phyloP scores from a whole-genome alignment of 169 alveolate genomes.

The Eimeria falciformis region DNA sequence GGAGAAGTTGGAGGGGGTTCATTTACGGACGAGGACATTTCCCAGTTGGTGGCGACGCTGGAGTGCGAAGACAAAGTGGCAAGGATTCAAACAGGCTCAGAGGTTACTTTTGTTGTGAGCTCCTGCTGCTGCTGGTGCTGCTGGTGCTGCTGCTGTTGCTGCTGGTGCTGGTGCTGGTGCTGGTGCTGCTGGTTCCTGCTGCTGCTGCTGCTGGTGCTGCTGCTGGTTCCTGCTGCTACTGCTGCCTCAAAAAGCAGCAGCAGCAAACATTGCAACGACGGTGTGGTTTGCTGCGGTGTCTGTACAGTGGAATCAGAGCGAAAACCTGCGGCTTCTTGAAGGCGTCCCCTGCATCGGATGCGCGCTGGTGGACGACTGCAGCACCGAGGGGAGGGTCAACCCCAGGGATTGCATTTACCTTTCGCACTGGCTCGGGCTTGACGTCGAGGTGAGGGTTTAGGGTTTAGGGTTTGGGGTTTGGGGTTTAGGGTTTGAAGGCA shows the following conservation, averaged over 20 bases:
- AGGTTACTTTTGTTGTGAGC: conserved; percentile 47
- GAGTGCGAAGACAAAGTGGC: conserved; percentile 76
- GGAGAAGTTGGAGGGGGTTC: conserved; percentile 70
- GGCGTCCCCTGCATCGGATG: conserved; percentile 68
- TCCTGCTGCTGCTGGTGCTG: neutral
- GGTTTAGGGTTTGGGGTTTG: neutral
- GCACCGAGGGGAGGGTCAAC: conserved; percentile 59
- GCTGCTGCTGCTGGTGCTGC: neutral
- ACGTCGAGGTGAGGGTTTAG: conserved; percentile 65
- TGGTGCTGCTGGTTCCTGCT: neutral
- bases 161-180: conserved; percentile 7
- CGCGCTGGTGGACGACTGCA: conserved; percentile 63
- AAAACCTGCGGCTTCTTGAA: conserved; percentile 61
- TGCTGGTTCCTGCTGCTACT: neutral
- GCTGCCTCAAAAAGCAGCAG: neutral
- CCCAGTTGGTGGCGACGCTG: conserved; percentile 67
- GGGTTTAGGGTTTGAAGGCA: neutral
- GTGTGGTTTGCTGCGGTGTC: conserved; percentile 6
- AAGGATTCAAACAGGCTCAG: conserved; percentile 45
- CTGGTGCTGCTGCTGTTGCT: neutral
- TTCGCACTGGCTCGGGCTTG: conserved; percentile 77
- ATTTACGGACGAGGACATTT: conserved; percentile 75
- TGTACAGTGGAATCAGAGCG: conserved; percentile 64
- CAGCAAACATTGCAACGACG: neutral
- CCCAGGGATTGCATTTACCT: conserved; percentile 75